Percentiles rank a stretch among this genome's conserved stretches.
phyloP scores from a whole-genome alignment of 768 basidiomycete genomes.

The Lactarius quietus region DNA sequence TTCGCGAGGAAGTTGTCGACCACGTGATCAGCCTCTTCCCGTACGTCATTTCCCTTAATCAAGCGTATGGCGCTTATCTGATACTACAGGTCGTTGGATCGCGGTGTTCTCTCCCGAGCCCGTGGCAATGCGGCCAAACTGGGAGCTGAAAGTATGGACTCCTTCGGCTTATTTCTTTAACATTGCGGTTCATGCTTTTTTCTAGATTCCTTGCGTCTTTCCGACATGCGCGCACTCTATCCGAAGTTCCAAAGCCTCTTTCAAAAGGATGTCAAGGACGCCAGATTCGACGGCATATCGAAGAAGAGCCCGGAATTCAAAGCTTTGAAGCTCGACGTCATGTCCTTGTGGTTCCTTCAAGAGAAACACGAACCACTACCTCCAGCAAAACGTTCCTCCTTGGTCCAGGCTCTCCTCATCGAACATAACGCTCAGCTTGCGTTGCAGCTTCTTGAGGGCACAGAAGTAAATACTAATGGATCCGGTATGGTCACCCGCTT shows the following conservation, averaged over 20 bases:
- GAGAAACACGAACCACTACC: neutral
- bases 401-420: conserved; percentile 2
- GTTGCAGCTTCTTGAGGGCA: neutral
- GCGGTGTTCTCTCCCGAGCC: neutral
- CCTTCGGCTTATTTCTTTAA: neutral
- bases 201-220: neutral
- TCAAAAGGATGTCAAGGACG: neutral
- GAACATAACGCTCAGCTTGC: neutral
- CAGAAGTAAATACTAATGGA: neutral
- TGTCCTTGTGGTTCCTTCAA: neutral
- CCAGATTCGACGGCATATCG: neutral
- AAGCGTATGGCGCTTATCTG: neutral
- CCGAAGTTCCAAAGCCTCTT: neutral
- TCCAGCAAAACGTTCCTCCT: neutral
- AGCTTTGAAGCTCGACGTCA: neutral
- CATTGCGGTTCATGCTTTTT: neutral
- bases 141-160: neutral
- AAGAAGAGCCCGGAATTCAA: neutral
- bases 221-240: neutral
- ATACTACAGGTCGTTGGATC: neutral
- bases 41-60: neutral
- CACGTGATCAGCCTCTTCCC: neutral
- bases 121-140: neutral
- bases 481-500: neutral
- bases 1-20: neutral